Evolutionary conservation across 2,329 filamentous ascomycete species (phyloP), one percentile per base, ranked within the genome.

Genomic region (Colletotrichum sp.): DNA sequence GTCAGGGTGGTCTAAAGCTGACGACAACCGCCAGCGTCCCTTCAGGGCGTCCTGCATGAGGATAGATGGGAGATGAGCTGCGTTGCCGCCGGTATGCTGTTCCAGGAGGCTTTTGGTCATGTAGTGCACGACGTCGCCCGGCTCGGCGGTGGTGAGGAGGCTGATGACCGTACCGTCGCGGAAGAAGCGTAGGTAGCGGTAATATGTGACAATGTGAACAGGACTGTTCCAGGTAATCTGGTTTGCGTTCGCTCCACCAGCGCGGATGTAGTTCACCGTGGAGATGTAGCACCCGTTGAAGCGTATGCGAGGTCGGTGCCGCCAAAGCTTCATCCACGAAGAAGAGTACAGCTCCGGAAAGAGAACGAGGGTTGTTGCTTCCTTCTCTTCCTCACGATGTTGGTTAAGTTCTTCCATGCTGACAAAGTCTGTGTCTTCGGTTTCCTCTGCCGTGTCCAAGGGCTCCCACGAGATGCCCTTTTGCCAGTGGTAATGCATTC

Each of bases 211-310:
- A 72, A 98, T 97, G 81, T 98, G 95, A 43, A 98, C 93, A 11
- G 96, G 96, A 29, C 90, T 93, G 79, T 87, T 86, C 95, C 96
- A 98, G 2, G 94, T 93, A 21, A 93, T 85, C 69, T 92, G 92
- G 76, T 92, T 93, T 24, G 90, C 89, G 5, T 91, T 92, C 13
- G 92, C 89, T 73, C 93, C 93, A 36, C 97, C 97, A 1, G 95
- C 87, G 29, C 97, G 94, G 64, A 95, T 92, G 84, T 99, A 99
- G 85, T 98, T 98, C 73, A 98, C 95, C 0, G 96, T 98, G 82
- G 92, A 95, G 83, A 99, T 98, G 85, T 99, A 99, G 84, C 95
- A 94, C 31, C 97, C 97, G 79, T 97, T 97, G 87, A 98, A 99
- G 72, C 97, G 94, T 74, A 98, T 89, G 57, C 97, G 93, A 4